Percentiles rank a stretch among this genome's conserved stretches.
phyloP scores from a whole-genome alignment of 1,284 basidiomycete genomes.

The Vanrija sp. region DNA sequence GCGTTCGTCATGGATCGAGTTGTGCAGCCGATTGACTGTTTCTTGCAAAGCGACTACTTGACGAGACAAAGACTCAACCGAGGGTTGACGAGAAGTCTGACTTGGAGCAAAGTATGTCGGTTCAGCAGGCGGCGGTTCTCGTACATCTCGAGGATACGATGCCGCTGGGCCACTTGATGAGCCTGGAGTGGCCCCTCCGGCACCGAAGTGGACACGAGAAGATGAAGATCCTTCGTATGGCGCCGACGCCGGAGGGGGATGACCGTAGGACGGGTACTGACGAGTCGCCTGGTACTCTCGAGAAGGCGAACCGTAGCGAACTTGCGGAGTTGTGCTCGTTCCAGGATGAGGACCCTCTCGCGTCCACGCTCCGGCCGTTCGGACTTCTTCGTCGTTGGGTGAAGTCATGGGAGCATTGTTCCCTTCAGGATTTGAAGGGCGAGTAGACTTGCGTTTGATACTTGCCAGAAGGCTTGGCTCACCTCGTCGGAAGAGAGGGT shows the following conservation, averaged over 20 bases:
- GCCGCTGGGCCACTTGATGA: neutral
- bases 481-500: constrained; percentile 47
- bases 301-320: neutral
- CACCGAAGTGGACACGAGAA: neutral
- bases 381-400: constrained; percentile 22
- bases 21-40: constrained; percentile 23
- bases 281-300: neutral
- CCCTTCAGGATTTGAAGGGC: constrained; percentile 16
- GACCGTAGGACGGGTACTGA: neutral
- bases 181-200: constrained; percentile 2
- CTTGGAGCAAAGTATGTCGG: constrained; percentile 24
- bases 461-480: constrained; percentile 45
- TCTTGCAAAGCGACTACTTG: constrained; percentile 36
- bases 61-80: constrained; percentile 13
- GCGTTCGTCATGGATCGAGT: constrained; percentile 29
- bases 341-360: neutral
- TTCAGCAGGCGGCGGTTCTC: constrained; percentile 19
- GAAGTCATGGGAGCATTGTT: constrained; percentile 17
- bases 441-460: constrained; percentile 48
- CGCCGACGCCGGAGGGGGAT: neutral
- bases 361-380: neutral
- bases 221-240: constrained; percentile 1
- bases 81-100: constrained; percentile 5
- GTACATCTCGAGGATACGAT: constrained; percentile 4
- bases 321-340: neutral